Evolutionary conservation across 345 rosid genomes (phyloP).

Genomic region (Ceriops zippeliana): DNA sequence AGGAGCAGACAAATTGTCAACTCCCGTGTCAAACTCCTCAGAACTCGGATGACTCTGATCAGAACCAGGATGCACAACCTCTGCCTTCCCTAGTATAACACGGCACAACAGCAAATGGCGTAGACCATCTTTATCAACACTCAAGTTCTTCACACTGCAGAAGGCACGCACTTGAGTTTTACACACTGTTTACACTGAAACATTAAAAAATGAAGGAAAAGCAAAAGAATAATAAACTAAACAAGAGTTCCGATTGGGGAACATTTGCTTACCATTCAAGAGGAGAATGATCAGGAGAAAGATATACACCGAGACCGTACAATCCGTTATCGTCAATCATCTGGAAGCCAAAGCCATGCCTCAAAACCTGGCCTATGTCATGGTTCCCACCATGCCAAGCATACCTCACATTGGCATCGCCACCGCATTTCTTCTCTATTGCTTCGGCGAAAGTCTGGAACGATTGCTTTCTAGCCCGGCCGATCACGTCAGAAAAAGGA

Average conservation of each 20-base stretch:
- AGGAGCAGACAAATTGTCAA: conserved; percentile 47
- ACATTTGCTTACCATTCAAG: conserved; percentile 46
- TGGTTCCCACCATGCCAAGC: conserved; percentile 65
- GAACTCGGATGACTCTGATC: conserved; percentile 54
- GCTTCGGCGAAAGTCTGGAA: conserved; percentile 57
- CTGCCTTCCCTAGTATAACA: conserved; percentile 59
- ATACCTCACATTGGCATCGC: conserved; percentile 48
- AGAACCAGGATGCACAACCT: conserved; percentile 54
- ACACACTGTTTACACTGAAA: no score
- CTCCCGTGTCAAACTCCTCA: conserved; percentile 64
- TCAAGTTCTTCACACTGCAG: conserved; percentile 45
- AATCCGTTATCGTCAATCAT: conserved; percentile 32
- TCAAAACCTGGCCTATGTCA: conserved; percentile 43
- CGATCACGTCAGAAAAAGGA: conserved; percentile 22
- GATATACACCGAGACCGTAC: conserved; percentile 59
- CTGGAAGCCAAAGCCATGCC: conserved; percentile 58
- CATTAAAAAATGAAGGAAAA: no score
- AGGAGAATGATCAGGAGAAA: conserved; percentile 57
- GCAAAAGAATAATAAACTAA: not conserved
- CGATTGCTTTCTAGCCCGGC: conserved; percentile 48
- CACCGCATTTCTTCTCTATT: conserved; percentile 45
- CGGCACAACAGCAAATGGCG: conserved; percentile 73
- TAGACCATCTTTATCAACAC: conserved; percentile 47
- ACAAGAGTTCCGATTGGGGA: not conserved
- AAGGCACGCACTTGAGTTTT: not conserved